Evolutionary conservation across 140 eudicot species (phyloP).

Genomic region (Senecio squalidus): DNA sequence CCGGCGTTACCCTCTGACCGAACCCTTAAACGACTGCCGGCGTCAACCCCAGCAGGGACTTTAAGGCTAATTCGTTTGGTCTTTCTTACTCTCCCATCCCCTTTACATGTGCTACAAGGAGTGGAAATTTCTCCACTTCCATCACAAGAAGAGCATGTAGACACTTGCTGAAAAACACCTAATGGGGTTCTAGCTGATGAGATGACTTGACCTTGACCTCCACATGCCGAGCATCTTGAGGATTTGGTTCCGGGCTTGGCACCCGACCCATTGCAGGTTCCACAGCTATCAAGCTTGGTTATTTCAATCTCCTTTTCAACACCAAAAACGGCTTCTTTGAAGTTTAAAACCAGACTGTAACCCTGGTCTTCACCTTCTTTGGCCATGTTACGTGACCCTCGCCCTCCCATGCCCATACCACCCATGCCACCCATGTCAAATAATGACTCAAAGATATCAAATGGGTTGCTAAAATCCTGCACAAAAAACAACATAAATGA

Average conservation of each 20-base stretch:
- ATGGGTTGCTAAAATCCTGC: constrained; percentile 87
- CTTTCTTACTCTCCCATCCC: constrained; percentile 81
- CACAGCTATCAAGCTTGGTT: constrained; percentile 63
- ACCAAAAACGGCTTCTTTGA: constrained; percentile 91
- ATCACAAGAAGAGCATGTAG: constrained; percentile 68
- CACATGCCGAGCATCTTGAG: constrained; percentile 55
- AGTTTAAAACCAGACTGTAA: constrained; percentile 59
- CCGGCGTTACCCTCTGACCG: constrained; percentile 83
- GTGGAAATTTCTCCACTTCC: constrained; percentile 71
- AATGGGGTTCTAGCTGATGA: constrained; percentile 76
- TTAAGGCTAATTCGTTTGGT: constrained; percentile 66
- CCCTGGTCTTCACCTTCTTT: constrained; percentile 83
- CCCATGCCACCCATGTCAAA: constrained; percentile 78
- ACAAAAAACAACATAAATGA: constrained; percentile 5
- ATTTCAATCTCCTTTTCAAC: constrained; percentile 81
- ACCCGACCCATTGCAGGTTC: constrained; percentile 86
- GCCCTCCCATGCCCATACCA: constrained; percentile 80
- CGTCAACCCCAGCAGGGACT: constrained; percentile 89
- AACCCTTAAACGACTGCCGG: constrained; percentile 74
- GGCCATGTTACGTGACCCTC: constrained; percentile 58
- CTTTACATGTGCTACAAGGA: constrained; percentile 62
- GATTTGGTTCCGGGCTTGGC: constrained; percentile 77
- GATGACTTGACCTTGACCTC: constrained; percentile 90
- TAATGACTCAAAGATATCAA: constrained; percentile 73
- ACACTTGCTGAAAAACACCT: constrained; percentile 80